Conservation (phyloP, 345 rosid species). For the Populus nigra region DNA sequence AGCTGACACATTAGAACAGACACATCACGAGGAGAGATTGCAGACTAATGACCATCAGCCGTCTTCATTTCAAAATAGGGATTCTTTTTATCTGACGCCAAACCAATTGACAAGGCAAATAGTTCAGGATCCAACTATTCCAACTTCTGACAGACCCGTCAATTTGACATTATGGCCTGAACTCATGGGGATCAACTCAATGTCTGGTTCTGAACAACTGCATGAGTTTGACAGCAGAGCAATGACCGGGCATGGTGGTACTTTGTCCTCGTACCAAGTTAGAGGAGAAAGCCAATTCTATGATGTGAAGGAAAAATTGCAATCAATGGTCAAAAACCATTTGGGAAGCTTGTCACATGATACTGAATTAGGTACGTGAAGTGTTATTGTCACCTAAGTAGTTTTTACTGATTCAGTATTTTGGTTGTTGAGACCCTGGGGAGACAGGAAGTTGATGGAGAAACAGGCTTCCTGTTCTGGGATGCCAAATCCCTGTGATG, state of each 20-base stretch:
- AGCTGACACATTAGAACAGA: slow-evolving; percentile 25
- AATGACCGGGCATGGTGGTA: slow-evolving; percentile 35
- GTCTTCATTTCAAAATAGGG: slow-evolving; percentile 40
- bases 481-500: neutral
- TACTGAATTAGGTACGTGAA: slow-evolving; percentile 57
- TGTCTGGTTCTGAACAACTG: slow-evolving; percentile 38
- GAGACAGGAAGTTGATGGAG: neutral
- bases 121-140: slow-evolving; percentile 29
- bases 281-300: slow-evolving; percentile 42
- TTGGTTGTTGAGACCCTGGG: neutral
- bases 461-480: neutral
- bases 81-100: slow-evolving; percentile 35
- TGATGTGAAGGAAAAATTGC: slow-evolving; percentile 59
- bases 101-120: slow-evolving; percentile 45
- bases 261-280: slow-evolving; percentile 26
- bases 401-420: neutral
- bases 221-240: slow-evolving; percentile 43
- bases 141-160: slow-evolving; percentile 28
- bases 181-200: slow-evolving; percentile 32
- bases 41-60: slow-evolving; percentile 33
- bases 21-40: slow-evolving; percentile 43
- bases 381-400: slow-evolving; percentile 3
- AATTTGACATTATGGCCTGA: slow-evolving; percentile 56
- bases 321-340: slow-evolving; percentile 65
- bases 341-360: slow-evolving; percentile 62